Base-by-base conservation (phyloP, 2,329 filamentous ascomycete genomes). In the Metarhizium album region DNA sequence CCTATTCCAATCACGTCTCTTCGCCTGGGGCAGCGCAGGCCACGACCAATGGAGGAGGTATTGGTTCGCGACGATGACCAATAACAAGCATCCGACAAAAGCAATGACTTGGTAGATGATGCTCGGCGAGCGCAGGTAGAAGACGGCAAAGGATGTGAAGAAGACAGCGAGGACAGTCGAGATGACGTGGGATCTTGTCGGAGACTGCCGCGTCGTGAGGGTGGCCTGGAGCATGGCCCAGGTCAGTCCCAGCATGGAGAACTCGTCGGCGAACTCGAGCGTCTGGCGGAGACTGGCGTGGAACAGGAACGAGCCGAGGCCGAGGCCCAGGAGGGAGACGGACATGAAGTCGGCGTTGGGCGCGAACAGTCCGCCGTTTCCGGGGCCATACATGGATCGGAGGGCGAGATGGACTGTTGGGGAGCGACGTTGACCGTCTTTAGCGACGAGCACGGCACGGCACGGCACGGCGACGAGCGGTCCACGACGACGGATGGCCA, bases 1-100 rank as follows among this genome's bases (percentile, higher is more conserved):
- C 13, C 5, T 37, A 37, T 37, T 37, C 37, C 37, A 40, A 2
- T 20, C 37, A 5, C 37, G 16, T n/a, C 37, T 4, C 37, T 40
- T 40, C 70, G 45, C 37, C 20, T 40, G 7, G 20, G 37, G 37
- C 1, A 40, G 16, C 8, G n/a, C n/a, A 5, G 37, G 37, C 4
- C 7, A 5, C 3, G 6, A n/a, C 37, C 37, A 40, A n/a, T 20
- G 11, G 16, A 18, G 16, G 5, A 40, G 16, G 37, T 40, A 40
- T 5, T 40, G n/a, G 7, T 6, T 20, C n/a, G 9, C 9, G 7
- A 20, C 11, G 16, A 20, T 40, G 16, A 40, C 5, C 16, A 40
- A 82, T 79, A 16, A 82, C 69, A 47, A 77, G 27, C 27, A 29
- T 73, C 79, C 79, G 69, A 47, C 79, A 83, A 23, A 83, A 60